These are phyloP conservation scores for Daldinia decipiens DNA, from an alignment of 495 filamentous ascomycete genomes.

Conservation along the genomic window DNA sequence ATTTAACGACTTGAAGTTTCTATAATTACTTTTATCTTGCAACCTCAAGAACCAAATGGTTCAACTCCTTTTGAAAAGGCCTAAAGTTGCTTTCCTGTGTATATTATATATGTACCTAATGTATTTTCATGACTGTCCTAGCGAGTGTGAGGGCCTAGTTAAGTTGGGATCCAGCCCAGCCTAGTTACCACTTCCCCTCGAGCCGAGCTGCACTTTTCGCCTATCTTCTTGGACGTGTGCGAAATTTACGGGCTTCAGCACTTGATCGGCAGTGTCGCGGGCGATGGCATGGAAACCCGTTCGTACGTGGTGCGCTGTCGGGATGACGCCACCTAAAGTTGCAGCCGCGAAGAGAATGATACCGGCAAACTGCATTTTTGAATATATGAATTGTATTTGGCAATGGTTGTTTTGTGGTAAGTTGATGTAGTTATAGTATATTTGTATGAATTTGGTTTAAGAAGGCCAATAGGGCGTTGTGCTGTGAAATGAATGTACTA, in stretches of 20 bases:
- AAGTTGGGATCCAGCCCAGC: constrained; percentile 37
- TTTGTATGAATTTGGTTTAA: background rate
- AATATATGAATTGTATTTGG: background rate
- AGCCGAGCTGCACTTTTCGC: constrained; percentile 22
- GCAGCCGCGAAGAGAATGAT: constrained; percentile 34
- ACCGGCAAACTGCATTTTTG: constrained; percentile 38
- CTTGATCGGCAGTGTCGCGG: constrained; percentile 15
- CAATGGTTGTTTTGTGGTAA: background rate
- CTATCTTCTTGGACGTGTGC: constrained; percentile 39
- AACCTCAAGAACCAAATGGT: background rate
- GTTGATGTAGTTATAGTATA: background rate
- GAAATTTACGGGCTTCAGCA: constrained; percentile 33
- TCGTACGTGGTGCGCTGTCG: constrained; percentile 9
- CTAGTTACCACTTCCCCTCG: constrained; percentile 16
- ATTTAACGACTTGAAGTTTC: background rate
- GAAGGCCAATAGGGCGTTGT: constrained; percentile 6
- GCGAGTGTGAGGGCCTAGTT: background rate
- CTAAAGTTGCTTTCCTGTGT: background rate
- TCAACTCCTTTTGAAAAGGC: background rate
- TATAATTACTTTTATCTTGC: background rate
- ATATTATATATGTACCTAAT: background rate
- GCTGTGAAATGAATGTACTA: constrained; percentile 33
- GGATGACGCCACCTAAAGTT: constrained; percentile 30
- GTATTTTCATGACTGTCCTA: background rate
- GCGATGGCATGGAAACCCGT: background rate